These are phyloP conservation scores for Paramecium biaurelia DNA, from an alignment of 73 alveolate genomes.

Conservation along the genomic window DNA sequence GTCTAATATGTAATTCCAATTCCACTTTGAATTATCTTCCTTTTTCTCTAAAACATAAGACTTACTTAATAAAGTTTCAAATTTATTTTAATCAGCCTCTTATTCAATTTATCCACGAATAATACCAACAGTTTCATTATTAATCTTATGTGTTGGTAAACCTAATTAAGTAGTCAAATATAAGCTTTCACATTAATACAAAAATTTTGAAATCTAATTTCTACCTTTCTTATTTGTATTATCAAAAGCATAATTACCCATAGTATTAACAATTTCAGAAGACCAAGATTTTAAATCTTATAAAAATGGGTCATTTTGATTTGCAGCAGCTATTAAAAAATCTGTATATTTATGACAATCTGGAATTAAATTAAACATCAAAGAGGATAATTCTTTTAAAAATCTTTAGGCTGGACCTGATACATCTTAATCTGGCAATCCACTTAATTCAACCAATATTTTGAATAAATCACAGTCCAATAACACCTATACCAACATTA, in stretches of 20 bases:
- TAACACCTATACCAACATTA: conserved; percentile 48
- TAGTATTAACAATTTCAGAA: conserved; percentile 50
- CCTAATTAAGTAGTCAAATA: conserved; percentile 55
- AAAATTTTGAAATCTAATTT: conserved; percentile 40
- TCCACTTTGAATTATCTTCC: conserved; percentile 50
- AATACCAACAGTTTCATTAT: conserved; percentile 60
- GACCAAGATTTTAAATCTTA: conserved; percentile 60
- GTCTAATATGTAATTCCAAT: conserved; percentile 56
- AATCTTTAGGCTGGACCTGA: conserved; percentile 50
- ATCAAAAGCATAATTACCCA: conserved; percentile 65
- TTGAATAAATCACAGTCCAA: conserved; percentile 62
- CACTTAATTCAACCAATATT: conserved; percentile 59
- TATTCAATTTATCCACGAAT: conserved; percentile 58
- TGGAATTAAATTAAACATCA: conserved; percentile 61
- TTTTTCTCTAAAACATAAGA: conserved; percentile 21
- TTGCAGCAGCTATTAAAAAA: conserved; percentile 63
- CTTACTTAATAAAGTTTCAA: conserved; percentile 1
- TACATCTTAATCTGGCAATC: conserved; percentile 50
- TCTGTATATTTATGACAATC: conserved; percentile 62
- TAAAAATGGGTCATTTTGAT: conserved; percentile 38
- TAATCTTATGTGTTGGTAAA: conserved; percentile 54
- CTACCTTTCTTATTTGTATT: conserved; percentile 28
- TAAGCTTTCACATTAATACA: conserved; percentile 58
- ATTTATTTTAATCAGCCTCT: conserved; percentile 54
- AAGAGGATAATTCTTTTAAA: conserved; percentile 47